Percentiles rank a stretch among this genome's conserved stretches.
These are phyloP conservation scores for Candida ipomoeae DNA, from an alignment of 805 yeast species.

Conservation along the genomic window DNA sequence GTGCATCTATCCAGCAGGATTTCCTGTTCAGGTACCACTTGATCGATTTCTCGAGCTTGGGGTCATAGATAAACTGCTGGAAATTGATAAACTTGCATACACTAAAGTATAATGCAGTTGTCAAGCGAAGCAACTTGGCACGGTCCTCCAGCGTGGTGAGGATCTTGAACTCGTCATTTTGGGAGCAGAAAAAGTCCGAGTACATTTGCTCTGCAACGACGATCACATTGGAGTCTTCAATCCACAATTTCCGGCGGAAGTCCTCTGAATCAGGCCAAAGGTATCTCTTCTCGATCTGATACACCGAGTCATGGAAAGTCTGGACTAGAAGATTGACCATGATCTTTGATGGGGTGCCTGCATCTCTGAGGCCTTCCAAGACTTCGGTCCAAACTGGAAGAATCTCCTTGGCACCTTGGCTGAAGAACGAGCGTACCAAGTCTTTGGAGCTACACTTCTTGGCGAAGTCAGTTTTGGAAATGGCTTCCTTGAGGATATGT, in stretches of 20 bases:
- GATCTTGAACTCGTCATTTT: constrained; percentile 1
- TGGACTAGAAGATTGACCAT: constrained; percentile 23
- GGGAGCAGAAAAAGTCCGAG: constrained; percentile 20
- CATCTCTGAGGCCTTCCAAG: constrained; percentile 18
- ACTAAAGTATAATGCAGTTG: constrained; percentile 33
- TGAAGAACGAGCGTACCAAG: constrained; percentile 25
- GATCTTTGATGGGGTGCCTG: constrained; percentile 15
- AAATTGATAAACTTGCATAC: constrained; percentile 32
- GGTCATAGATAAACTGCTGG: constrained; percentile 27
- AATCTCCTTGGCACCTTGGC: constrained; percentile 21
- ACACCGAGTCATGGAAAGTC: constrained; percentile 30
- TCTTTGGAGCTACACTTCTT: constrained; percentile 14
- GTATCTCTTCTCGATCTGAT: constrained; percentile 38
- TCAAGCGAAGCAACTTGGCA: constrained; percentile 21
- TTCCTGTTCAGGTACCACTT: constrained; percentile 32
- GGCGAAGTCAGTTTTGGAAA: constrained; percentile 8
- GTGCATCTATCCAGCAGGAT: constrained; percentile 53
- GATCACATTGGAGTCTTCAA: constrained; percentile 39
- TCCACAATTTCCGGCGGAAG: constrained; percentile 42
- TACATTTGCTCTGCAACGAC: constrained; percentile 40
- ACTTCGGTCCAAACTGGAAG: constrained; percentile 27
- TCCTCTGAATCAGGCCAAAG: constrained; percentile 25
- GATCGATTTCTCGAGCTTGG: constrained; percentile 25
- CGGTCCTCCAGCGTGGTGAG: constrained; percentile 17
- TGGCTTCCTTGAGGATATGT: constrained; percentile 10